Conservation (phyloP, 192 early-diverging fungal genomes). For the Mortierella hygrophila region DNA sequence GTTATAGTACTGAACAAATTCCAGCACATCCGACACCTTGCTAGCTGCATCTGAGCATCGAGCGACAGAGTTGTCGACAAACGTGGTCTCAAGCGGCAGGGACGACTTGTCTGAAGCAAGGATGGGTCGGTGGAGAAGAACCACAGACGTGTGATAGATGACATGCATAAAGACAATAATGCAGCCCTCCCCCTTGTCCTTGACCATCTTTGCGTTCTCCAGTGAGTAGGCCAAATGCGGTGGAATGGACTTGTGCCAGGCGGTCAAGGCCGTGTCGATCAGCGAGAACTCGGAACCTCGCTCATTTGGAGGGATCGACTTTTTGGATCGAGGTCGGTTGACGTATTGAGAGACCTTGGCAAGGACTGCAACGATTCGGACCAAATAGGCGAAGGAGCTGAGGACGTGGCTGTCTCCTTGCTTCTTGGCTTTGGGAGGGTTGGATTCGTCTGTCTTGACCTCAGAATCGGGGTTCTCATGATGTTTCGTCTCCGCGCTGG, state of each 20-base stretch:
- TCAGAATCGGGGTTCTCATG: background rate
- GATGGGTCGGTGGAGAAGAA: constrained; percentile 64
- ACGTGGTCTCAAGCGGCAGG: constrained; percentile 37
- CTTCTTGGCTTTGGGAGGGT: constrained; percentile 19
- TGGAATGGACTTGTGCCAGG: constrained; percentile 56
- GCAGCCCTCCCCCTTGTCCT: constrained; percentile 37
- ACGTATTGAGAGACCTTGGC: constrained; percentile 61
- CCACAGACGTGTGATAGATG: constrained; percentile 60
- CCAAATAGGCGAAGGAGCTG: constrained; percentile 55
- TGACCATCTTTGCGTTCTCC: constrained; percentile 53
- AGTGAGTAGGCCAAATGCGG: constrained; percentile 47
- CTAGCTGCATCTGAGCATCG: constrained; percentile 59
- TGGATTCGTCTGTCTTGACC: background rate
- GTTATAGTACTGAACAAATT: constrained; percentile 43
- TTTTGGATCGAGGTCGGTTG: constrained; percentile 55
- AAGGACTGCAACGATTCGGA: constrained; percentile 58
- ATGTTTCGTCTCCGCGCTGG: background rate
- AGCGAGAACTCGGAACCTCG: constrained; percentile 60
- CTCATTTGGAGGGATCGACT: constrained; percentile 55
- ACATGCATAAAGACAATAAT: constrained; percentile 59
- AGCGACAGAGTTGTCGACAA: constrained; percentile 50
- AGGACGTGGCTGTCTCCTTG: constrained; percentile 26
- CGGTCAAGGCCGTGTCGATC: constrained; percentile 48
- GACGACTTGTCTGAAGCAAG: constrained; percentile 43
- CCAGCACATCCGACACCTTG: constrained; percentile 55